A percentile compares a stretch with the other conserved stretches of the same genome.
These are phyloP conservation scores for Marsdenia floribunda DNA, from an alignment of 257 asterid genomes.

Conservation along the genomic window DNA sequence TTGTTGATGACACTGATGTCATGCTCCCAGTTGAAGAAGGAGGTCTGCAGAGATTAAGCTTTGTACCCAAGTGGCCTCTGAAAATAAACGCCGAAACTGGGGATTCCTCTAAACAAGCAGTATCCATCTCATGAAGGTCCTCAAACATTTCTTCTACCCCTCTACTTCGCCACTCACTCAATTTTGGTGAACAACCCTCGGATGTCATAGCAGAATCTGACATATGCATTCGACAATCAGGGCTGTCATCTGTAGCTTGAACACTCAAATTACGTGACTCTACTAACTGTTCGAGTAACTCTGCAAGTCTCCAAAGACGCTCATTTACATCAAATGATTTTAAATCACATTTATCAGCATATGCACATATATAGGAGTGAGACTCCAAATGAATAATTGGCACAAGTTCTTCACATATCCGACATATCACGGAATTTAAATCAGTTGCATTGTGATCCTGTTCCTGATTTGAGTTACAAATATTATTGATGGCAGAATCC, in stretches of 20 bases:
- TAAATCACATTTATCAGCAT: slow-evolving; percentile 85
- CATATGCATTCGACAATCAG: slow-evolving; percentile 41
- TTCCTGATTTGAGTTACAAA: slow-evolving; percentile 20
- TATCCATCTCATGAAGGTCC: slow-evolving; percentile 98
- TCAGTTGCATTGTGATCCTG: slow-evolving; percentile 50
- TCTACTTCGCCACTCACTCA: slow-evolving; percentile 66
- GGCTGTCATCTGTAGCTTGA: slow-evolving; percentile 50
- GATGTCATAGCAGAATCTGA: slow-evolving; percentile 39
- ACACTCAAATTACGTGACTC: slow-evolving; percentile 51
- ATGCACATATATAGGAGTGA: slow-evolving; percentile 92
- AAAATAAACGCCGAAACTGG: slow-evolving; percentile 46
- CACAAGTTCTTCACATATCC: slow-evolving; percentile 90
- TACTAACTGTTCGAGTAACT: slow-evolving; percentile 74
- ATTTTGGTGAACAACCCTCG: slow-evolving; percentile 65
- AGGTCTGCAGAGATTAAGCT: slow-evolving; percentile 66
- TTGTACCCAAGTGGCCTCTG: slow-evolving; percentile 64
- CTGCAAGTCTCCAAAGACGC: slow-evolving; percentile 73
- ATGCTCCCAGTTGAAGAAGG: slow-evolving; percentile 91
- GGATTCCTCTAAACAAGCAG: slow-evolving; percentile 88
- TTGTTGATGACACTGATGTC: slow-evolving; percentile 78
- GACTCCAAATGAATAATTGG: slow-evolving; percentile 80
- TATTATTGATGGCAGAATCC: slow-evolving; percentile 28
- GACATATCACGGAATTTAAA: slow-evolving; percentile 68
- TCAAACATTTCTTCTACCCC: slow-evolving; percentile 92
- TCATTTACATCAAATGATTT: slow-evolving; percentile 66